Percentiles rank a stretch among this genome's conserved stretches.
Conservation (phyloP, 2,329 filamentous ascomycete species). For the Rhynchosporium agropyri region DNA sequence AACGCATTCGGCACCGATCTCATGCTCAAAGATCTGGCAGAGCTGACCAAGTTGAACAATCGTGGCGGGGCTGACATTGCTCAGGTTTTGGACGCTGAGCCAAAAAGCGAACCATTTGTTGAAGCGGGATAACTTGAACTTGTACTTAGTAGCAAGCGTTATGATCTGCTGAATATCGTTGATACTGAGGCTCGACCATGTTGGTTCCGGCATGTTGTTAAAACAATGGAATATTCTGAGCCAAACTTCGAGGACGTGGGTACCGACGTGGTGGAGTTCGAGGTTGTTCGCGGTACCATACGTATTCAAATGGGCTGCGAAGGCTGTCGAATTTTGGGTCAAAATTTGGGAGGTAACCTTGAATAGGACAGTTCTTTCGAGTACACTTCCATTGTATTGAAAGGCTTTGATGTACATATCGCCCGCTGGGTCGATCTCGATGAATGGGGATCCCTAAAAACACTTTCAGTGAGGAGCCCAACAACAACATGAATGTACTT, state of each 20-base stretch:
- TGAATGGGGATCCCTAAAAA: background rate
- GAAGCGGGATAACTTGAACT: background rate
- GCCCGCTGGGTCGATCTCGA: background rate
- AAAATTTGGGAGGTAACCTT: background rate
- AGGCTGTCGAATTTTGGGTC: background rate
- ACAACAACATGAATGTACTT: background rate
- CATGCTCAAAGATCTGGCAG: background rate
- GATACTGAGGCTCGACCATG: background rate
- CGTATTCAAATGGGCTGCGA: background rate
- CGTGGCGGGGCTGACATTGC: background rate
- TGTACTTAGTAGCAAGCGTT: background rate
- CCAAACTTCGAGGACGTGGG: background rate
- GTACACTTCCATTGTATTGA: background rate
- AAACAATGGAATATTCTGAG: background rate
- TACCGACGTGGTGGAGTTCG: background rate
- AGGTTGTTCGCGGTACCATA: background rate
- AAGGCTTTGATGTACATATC: slow-evolving; percentile 4
- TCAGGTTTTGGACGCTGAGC: slow-evolving; percentile 4
- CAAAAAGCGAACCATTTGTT: slow-evolving; percentile 6
- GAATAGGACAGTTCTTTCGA: background rate
- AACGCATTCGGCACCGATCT: slow-evolving; percentile 3
- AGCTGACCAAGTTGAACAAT: background rate
- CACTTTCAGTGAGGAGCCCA: background rate
- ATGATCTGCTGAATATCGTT: background rate
- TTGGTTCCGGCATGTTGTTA: background rate